phyloP scores from a whole-genome alignment of 2,329 filamentous ascomycete genomes.

The Fusarium buharicum region DNA sequence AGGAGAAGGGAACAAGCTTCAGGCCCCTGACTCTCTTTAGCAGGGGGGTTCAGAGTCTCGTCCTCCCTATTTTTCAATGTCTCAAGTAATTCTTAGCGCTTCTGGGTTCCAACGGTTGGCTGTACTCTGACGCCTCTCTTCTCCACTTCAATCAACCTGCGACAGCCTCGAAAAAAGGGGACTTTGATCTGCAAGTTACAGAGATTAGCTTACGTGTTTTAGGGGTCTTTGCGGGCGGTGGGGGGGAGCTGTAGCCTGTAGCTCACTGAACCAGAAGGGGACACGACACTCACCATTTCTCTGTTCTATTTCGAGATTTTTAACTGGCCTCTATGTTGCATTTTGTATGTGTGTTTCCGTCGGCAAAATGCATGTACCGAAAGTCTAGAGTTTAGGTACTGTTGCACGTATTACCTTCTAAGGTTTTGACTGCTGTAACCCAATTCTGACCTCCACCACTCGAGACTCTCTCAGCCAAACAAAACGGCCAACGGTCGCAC shows the following conservation, averaged over 20 bases:
- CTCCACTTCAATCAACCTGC: constrained; percentile 25
- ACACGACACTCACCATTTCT: too few relatives aligned
- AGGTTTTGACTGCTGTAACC: not conserved
- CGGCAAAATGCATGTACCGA: too few relatives aligned
- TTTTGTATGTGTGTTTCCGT: too few relatives aligned
- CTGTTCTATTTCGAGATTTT: too few relatives aligned
- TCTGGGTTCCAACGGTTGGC: constrained; percentile 18
- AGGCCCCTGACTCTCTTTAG: constrained; percentile 26
- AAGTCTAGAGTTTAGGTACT: not conserved
- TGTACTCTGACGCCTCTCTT: constrained; percentile 24
- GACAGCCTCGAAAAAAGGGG: constrained; percentile 12
- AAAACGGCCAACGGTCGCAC: constrained; percentile 10
- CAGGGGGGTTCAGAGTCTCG: not conserved
- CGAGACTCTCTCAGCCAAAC: constrained; percentile 2
- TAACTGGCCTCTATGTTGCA: too few relatives aligned
- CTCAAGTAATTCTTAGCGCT: constrained; percentile 11
- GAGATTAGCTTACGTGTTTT: not conserved
- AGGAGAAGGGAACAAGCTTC: not conserved
- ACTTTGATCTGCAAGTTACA: not conserved
- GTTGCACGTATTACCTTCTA: too few relatives aligned
- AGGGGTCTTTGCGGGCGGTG: not conserved
- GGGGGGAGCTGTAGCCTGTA: too few relatives aligned
- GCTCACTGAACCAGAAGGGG: too few relatives aligned
- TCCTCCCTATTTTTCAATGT: constrained; percentile 18
- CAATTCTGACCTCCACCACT: not conserved